Evolutionary conservation across 192 early-diverging fungal genomes (phyloP).

Genomic region (Umbelopsis vinacea): DNA sequence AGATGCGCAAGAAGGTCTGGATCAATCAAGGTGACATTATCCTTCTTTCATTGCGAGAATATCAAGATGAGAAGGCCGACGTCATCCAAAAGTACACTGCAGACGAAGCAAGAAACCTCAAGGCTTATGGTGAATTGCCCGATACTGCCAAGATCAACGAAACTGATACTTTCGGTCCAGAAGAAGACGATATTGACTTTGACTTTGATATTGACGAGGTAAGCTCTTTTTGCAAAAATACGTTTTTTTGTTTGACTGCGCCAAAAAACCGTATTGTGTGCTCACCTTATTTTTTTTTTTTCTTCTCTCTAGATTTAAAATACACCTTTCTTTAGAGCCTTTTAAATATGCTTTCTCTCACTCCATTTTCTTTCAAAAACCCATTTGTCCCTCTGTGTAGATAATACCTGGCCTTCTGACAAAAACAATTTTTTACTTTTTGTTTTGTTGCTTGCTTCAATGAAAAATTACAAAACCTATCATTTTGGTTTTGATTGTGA

Average conservation of each 20-base stretch:
- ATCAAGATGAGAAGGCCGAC: slow-evolving; percentile 92
- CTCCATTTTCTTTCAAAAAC: not conserved
- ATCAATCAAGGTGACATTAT: slow-evolving; percentile 92
- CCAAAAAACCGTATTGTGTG: not conserved
- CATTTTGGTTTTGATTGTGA: not conserved
- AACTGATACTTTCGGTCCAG: slow-evolving; percentile 66
- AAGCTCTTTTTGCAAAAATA: not conserved
- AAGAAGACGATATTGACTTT: slow-evolving; percentile 74
- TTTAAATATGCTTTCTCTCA: slow-evolving; percentile 9
- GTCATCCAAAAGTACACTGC: slow-evolving; percentile 95
- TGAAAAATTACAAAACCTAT: not conserved
- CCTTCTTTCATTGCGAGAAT: slow-evolving; percentile 88
- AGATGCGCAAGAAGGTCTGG: slow-evolving; percentile 98
- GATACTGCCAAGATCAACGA: slow-evolving; percentile 86
- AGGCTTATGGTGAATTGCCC: slow-evolving; percentile 93
- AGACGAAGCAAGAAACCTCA: slow-evolving; percentile 93
- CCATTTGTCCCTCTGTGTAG: slow-evolving; percentile 23
- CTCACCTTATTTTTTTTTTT: not conserved
- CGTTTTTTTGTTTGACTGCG: not conserved
- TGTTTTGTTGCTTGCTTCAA: not conserved
- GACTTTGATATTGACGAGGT: slow-evolving; percentile 96
- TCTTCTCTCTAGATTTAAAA: slow-evolving; percentile 11
- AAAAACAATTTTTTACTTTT: not conserved
- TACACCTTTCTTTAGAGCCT: slow-evolving; percentile 7
- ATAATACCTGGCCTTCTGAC: slow-evolving; percentile 22